Evolutionary conservation across 179 eudicot genomes (phyloP), one percentile per base, ranked within the genome.

Genomic region (Actinidia arguta): DNA sequence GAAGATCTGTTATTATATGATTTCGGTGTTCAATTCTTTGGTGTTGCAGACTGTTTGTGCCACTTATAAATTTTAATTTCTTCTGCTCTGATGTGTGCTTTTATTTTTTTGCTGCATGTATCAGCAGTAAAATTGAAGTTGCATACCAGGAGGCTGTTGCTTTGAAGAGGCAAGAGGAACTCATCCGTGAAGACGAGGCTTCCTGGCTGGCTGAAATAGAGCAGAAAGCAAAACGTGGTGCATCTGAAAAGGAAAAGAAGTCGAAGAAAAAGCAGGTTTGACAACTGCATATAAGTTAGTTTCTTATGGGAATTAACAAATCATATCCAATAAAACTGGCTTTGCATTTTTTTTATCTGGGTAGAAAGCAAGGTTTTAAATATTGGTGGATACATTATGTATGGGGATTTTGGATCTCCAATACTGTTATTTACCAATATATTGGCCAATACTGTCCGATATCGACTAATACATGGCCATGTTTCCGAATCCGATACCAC

Each of bases 71-170:
- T 76, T 56, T 56, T 10, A 4, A 8, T 58, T 58, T 39, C 0
- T 56, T n/a, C 12, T 17, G 6, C 22, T 79, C 52, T 64, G 47
- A 59, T 86, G 62, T 67, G 50, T 66, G 14, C 61, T 42, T 20
- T 69, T 44, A 63, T 52, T 14, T 75, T 36, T 79, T 25, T 13
- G 64, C 13, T 78, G 51, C 17, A 25, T 78, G 66, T 77, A 81
- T 31, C 82, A 83, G 91, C 94, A 95, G 94, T 89, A 95, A 92
- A 86, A 92, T 96, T 85, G 99, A 96, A 86, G 92, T 88, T 74
- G 93, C 99, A 42, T 96, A 95, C 88, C 98, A 93, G 83, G 99
- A 96, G 82, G 95, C 95, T 86, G 92, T 95, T 89, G 92, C 99
- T 50, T 87, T 95, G 85, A 96, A 87, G 91, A 90, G 94, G 89